Evolutionary conservation across 345 rosid species (phyloP), one percentile per base, ranked within the genome.

Genomic region (Moricandia moricandioides): DNA sequence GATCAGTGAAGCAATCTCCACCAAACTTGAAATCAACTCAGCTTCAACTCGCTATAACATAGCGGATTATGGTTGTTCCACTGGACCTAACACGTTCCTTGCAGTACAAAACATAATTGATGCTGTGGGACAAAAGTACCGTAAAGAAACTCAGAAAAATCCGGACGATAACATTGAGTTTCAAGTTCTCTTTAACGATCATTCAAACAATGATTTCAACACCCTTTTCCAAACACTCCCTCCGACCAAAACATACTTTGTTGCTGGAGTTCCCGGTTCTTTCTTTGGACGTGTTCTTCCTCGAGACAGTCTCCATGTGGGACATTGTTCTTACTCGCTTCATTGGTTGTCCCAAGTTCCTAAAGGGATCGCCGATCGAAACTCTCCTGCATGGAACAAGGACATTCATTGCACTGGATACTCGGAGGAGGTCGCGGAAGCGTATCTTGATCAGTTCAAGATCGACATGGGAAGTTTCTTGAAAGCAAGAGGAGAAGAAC

Each of bases 151-250:
- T 5, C 67, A 78, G 10, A 5, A 0, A 43, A 31, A 34, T 3
- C 30, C 29, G 3, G 52, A 43, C 1, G 62, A 78, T 13, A 54
- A 66, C 58, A 58, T 67, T 9, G 81, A 87, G 71, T 89, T 85
- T 52, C 88, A 84, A 73, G 86, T 82, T n/a, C 77, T 82, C 69
- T 89, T 89, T 75, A 82, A 80, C 49, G 91, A 87, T 57, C 88
- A 82, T 5, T 17, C 82, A 5, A 68, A 66, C 59, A 89, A 86
- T 37, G 91, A 89, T 74, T 89, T 87, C 83, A 89, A 89, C 56
- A 81, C 87, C 30, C 87, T 89, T 30, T 84, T 82, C 66, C 12
- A 72, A 24, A 82, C 80, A 39, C 86, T 82, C 27, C 88, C 86
- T 1, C 30, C 21, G 3, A 63, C 70, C 8, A 55, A 62, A 35